Conservation (phyloP, 345 rosid species). For the Eutrema heterophyllum region DNA sequence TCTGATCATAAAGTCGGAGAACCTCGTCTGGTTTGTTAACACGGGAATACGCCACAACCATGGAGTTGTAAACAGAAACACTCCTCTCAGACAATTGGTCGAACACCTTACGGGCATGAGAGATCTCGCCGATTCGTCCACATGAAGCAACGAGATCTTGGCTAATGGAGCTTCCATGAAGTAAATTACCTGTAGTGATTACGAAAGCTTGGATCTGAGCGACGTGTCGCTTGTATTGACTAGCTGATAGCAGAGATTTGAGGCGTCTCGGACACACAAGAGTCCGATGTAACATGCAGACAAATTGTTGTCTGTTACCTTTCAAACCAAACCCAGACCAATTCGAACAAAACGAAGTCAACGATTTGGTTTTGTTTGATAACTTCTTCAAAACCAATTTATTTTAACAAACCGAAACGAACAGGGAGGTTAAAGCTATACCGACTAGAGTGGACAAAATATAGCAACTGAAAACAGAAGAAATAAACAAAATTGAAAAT, state of each 20-base stretch:
- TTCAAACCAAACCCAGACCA: not conserved
- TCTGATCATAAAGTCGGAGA: constrained; percentile 44
- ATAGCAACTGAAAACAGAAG: too few species aligned
- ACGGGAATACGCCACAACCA: constrained; percentile 54
- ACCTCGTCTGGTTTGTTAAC: constrained; percentile 38
- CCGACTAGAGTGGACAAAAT: too few species aligned
- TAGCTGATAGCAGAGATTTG: constrained; percentile 36
- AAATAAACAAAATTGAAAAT: too few species aligned
- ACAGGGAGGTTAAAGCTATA: too few species aligned
- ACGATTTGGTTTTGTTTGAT: too few species aligned
- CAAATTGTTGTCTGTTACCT: not conserved
- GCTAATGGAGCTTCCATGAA: constrained; percentile 18
- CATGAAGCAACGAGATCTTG: constrained; percentile 33
- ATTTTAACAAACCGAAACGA: too few species aligned
- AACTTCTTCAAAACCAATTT: too few species aligned
- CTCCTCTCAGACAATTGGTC: constrained; percentile 49
- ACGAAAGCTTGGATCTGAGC: constrained; percentile 43
- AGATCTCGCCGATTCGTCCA: constrained; percentile 33
- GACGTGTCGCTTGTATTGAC: constrained; percentile 32
- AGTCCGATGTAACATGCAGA: constrained; percentile 22
- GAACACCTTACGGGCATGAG: constrained; percentile 50
- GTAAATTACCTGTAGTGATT: constrained; percentile 35
- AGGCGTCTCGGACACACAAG: constrained; percentile 41
- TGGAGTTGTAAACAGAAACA: constrained; percentile 50
- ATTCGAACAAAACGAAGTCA: too few species aligned